Evolutionary conservation across 306 rosid species (phyloP).

Genomic region (Trifolium pratense): DNA sequence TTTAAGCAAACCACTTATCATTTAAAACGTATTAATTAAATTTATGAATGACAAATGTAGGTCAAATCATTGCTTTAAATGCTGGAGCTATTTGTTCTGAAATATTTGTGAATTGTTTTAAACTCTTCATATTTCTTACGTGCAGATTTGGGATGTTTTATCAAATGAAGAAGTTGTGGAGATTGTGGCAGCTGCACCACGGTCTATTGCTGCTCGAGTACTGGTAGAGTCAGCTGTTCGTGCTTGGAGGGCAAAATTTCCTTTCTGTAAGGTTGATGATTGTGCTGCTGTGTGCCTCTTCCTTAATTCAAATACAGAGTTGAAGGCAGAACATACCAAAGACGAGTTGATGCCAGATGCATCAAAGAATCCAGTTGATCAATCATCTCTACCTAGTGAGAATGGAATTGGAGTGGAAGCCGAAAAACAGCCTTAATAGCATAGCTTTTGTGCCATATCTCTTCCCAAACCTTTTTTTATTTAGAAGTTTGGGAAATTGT

Average conservation of each 20-base stretch:
- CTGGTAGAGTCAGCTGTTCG: slow-evolving; percentile 74
- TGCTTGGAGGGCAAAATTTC: slow-evolving; percentile 72
- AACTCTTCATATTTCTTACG: slow-evolving; percentile 13
- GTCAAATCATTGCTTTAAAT: not conserved
- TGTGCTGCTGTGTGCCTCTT: slow-evolving; percentile 91
- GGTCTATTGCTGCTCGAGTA: slow-evolving; percentile 59
- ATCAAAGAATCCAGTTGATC: slow-evolving; percentile 36
- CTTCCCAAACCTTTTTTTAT: slow-evolving; percentile 54
- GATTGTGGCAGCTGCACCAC: slow-evolving; percentile 72
- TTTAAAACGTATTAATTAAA: not conserved
- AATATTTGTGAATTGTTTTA: not conserved
- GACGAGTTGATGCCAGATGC: slow-evolving; percentile 38
- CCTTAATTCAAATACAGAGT: slow-evolving; percentile 51
- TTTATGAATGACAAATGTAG: not conserved
- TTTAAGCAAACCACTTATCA: slow-evolving; percentile 3
- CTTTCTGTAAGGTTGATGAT: slow-evolving; percentile 77
- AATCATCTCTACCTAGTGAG: slow-evolving; percentile 39
- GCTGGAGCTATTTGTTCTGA: not conserved
- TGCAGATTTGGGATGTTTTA: slow-evolving; percentile 91
- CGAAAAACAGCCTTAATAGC: slow-evolving; percentile 43
- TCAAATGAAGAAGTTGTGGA: slow-evolving; percentile 84
- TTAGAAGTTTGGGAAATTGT: slow-evolving; percentile 46
- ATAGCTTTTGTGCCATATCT: slow-evolving; percentile 41
- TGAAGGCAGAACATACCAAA: slow-evolving; percentile 23
- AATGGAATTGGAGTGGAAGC: slow-evolving; percentile 40